Conservation (phyloP, 371 early-diverging fungal species). For the Rhizomucor miehei region DNA sequence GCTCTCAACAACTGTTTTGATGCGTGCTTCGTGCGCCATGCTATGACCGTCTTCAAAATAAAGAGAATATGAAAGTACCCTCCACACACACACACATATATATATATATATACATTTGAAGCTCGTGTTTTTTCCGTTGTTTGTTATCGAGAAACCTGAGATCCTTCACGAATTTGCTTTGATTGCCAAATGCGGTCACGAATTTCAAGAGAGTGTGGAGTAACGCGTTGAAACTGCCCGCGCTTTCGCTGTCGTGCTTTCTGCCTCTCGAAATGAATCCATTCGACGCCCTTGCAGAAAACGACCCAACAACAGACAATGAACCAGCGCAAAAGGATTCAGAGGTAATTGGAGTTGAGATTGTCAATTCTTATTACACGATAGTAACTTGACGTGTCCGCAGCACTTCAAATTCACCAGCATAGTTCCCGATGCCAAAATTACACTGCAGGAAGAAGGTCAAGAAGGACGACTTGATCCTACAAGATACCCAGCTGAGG, state of each 20-base stretch:
- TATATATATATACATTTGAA: too few relatives aligned
- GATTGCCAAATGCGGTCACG: too few relatives aligned
- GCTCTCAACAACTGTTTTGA: constrained; percentile 32
- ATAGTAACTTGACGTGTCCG: background rate
- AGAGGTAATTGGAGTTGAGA: background rate
- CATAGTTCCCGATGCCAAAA: constrained; percentile 40
- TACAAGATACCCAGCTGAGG: constrained; percentile 25
- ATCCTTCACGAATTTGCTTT: too few relatives aligned
- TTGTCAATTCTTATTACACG: background rate
- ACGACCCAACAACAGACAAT: background rate
- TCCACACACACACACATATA: too few relatives aligned
- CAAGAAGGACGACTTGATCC: constrained; percentile 15
- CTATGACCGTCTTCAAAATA: too few relatives aligned
- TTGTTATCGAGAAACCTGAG: too few relatives aligned
- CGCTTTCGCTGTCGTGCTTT: too few relatives aligned
- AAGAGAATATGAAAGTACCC: too few relatives aligned
- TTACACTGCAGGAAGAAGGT: constrained; percentile 25
- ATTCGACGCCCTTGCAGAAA: constrained; percentile 5
- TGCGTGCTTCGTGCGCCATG: constrained; percentile 34
- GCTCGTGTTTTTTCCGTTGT: too few relatives aligned
- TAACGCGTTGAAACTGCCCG: too few relatives aligned
- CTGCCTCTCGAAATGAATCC: constrained; percentile 4
- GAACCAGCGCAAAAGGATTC: constrained; percentile 6
- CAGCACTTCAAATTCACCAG: constrained; percentile 38
- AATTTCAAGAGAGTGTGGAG: too few relatives aligned